Evolutionary conservation across 164 flowering plant genomes (phyloP), one percentile per base, ranked within the genome.

Genomic region (Warburgia ugandensis): DNA sequence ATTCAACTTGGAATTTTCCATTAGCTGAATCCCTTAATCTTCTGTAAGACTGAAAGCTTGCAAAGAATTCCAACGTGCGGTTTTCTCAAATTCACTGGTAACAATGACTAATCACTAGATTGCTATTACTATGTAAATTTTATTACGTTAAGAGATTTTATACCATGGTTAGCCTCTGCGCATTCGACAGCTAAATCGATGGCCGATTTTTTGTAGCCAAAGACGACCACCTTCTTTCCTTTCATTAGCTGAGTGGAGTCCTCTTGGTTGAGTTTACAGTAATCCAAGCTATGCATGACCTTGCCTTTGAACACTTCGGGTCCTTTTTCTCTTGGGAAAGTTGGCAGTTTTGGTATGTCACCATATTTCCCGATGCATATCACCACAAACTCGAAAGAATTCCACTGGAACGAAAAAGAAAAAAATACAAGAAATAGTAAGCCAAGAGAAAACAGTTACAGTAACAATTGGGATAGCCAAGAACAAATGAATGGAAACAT

Each of bases 141-240:
- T 6, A 32, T 32, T 21, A 17, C 10, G 21, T 20, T 10, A 45
- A 26, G 31, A 6, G 29, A 5, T 16, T 0, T n/a, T 14, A 9
- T 68, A 89, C 97, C 95, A 83, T 83, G 90, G 48, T 86, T 86
- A 26, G 88, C 90, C 46, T 81, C 75, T 1, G 94, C 95, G 54
- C 90, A 81, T 65, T 87, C 96, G 13, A 69, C 33, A 9, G 96
- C 96, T 9, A 88, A 59, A 64, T 92, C 96, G 29, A 92, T 85
- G 5, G 84, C 95, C 2, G 96, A 88, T 75, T 92, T 92, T 58
- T 88, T 87, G 81, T 65, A 92, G 36, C 98, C 98, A 35, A 92
- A 50, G 8, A 92, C 76, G 0, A 58, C 91, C 38, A 82, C 91
- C 60, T 82, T 92, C 63, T 86, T 85, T 19, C 75, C 87, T 57